Conservation (phyloP, 2,329 filamentous ascomycete species). For the Curvularia spicifera region DNA sequence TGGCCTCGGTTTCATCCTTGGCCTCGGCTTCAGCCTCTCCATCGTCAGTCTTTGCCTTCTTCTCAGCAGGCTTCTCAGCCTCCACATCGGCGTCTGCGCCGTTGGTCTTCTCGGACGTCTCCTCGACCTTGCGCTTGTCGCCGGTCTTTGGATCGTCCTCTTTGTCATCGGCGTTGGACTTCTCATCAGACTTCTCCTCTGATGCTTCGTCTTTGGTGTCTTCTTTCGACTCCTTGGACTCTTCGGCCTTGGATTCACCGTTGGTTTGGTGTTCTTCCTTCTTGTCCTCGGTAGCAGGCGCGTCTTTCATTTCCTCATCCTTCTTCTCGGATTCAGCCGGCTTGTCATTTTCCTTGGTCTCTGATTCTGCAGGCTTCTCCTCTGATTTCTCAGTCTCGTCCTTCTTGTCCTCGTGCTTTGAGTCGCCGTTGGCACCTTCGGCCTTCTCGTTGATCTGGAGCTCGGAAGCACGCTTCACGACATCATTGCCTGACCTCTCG, state of each 20-base stretch:
- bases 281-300: constrained; percentile 26
- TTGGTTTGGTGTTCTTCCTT: constrained; percentile 30
- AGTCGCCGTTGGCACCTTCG: constrained; percentile 46
- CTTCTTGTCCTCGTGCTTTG: constrained; percentile 41
- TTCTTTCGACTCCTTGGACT: constrained; percentile 31
- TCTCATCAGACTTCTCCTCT: constrained; percentile 10
- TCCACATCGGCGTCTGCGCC: constrained; percentile 15
- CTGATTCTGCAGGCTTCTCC: constrained; percentile 39
- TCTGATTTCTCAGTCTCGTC: constrained; percentile 46
- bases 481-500: constrained; percentile 66
- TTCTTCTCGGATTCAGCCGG: constrained; percentile 40
- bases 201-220: constrained; percentile 34
- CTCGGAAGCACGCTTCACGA: constrained; percentile 68
- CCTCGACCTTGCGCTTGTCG: constrained; percentile 44
- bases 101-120: constrained; percentile 32
- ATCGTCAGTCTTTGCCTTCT: constrained; percentile 36
- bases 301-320: constrained; percentile 38
- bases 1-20: constrained; percentile 37
- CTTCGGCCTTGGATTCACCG: constrained; percentile 37
- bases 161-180: constrained; percentile 4
- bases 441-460: constrained; percentile 61
- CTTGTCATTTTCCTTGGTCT: constrained; percentile 40
- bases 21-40: constrained; percentile 37
- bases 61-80: constrained; percentile 24
- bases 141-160: constrained; percentile 38